These are phyloP conservation scores for Fusarium brachygibbosum DNA, from an alignment of 2,329 filamentous ascomycete species.

Conservation along the genomic window DNA sequence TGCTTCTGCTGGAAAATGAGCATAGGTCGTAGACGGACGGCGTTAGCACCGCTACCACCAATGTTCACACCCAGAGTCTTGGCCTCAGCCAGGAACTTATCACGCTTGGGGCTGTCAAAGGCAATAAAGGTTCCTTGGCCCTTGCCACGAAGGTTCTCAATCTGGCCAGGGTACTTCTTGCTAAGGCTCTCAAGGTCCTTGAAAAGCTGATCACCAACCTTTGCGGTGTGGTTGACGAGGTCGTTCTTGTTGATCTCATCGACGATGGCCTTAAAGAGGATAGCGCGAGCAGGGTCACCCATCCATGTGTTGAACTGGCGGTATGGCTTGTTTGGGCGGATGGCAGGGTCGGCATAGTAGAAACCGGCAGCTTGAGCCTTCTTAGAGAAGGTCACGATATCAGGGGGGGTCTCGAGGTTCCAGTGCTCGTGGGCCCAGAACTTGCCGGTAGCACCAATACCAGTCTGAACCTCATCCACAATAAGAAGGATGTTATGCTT, in stretches of 20 bases:
- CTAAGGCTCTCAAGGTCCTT: slow-evolving; percentile 76
- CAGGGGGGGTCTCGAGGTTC: slow-evolving; percentile 81
- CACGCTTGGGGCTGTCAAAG: slow-evolving; percentile 85
- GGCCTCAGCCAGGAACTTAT: slow-evolving; percentile 82
- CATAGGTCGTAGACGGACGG: slow-evolving; percentile 89
- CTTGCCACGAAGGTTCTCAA: slow-evolving; percentile 88
- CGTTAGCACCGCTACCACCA: slow-evolving; percentile 81
- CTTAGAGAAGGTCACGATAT: slow-evolving; percentile 96
- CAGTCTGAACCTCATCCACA: slow-evolving; percentile 94
- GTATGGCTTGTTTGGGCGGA: slow-evolving; percentile 93
- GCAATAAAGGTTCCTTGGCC: slow-evolving; percentile 93
- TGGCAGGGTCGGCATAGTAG: slow-evolving; percentile 84
- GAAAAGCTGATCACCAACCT: slow-evolving; percentile 84
- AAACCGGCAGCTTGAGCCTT: slow-evolving; percentile 95
- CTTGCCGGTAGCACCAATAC: slow-evolving; percentile 90
- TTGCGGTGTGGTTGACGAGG: slow-evolving; percentile 83
- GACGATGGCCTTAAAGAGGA: slow-evolving; percentile 89
- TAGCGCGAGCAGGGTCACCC: slow-evolving; percentile 87
- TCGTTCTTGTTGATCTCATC: slow-evolving; percentile 81
- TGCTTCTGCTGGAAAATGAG: slow-evolving; percentile 93
- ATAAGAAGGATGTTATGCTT: slow-evolving; percentile 86
- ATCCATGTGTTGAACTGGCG: slow-evolving; percentile 99
- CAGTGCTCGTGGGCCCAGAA: slow-evolving; percentile 99
- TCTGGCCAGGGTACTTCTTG: slow-evolving; percentile 78
- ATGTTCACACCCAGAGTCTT: slow-evolving; percentile 89